Evolutionary conservation across 2,329 filamentous ascomycete genomes (phyloP), one percentile per base, ranked within the genome.

Genomic region (Ophiosphaerella korrae): DNA sequence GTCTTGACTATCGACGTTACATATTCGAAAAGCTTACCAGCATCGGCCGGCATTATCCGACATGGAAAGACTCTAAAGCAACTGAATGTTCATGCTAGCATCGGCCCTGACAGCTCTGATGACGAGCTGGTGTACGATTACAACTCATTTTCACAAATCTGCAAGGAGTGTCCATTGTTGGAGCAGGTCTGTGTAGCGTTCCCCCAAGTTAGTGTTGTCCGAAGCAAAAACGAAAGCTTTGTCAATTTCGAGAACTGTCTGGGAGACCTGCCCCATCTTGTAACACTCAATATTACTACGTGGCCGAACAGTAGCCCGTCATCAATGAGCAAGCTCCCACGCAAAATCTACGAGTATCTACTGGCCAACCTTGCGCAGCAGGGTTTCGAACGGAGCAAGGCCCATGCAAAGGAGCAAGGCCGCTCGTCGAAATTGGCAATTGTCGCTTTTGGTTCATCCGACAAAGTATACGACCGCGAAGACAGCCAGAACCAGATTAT

Each of bases 141-240:
- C 35, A 63, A 73, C 5, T 73, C 77, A 2, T 78, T 80, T 36
- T 73, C 74, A 24, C 71, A 76, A 49, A 77, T 81, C 24, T 79
- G 77, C 65, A 75, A 74, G 43, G 72, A 74, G 6, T 78, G 77
- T 54, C 57, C 67, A 8, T 53, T 69, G 24, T 57, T 81, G 12
- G 75, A 79, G 52, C 77, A 80, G 48, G 61, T 80, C 1, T 77
- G 73, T 3, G 70, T 77, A n/a, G 78, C 76, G 1, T 80, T 79
- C 63, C 78, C 78, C 6, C 40, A 56, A 4, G 78, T 77, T 2
- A 78, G 74, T 56, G 62, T 80, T 16, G 70, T 78, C n/a, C 60
- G 74, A 13, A 65, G 55, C 32, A 75, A 74, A 42, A 74, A 68
- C 40, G 71, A 75, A 13, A 71, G 72, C n/a, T 80, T 79, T 61